Conservation (phyloP, 2,329 filamentous ascomycete genomes). For the Xylariaceae sp. region DNA sequence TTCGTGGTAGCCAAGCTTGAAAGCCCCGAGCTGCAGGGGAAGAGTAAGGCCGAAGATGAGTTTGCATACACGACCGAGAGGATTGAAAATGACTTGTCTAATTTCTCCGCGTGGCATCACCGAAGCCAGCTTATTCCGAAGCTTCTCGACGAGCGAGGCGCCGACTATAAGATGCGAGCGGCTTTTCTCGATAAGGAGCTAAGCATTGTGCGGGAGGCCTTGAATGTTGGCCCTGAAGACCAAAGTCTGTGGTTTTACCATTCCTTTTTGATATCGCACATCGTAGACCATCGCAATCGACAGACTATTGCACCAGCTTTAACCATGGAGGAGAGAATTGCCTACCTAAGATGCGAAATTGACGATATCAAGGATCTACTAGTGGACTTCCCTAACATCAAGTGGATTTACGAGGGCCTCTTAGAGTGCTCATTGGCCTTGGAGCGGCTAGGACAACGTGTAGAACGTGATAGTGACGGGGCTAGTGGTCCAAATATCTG, state of each 20-base stretch:
- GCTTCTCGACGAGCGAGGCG: constrained; percentile 73
- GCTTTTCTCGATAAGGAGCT: constrained; percentile 81
- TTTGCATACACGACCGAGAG: constrained; percentile 91
- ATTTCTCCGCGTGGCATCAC: constrained; percentile 97
- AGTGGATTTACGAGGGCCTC: constrained; percentile 90
- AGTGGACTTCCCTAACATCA: constrained; percentile 61
- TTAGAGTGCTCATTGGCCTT: constrained; percentile 73
- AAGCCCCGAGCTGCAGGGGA: constrained; percentile 55
- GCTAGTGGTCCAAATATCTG: too few relatives aligned
- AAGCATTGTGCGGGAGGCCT: constrained; percentile 73
- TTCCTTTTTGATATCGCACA: constrained; percentile 79
- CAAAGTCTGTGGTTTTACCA: constrained; percentile 98
- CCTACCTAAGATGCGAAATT: constrained; percentile 74
- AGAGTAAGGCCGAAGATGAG: constrained; percentile 77
- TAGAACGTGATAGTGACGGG: too few relatives aligned
- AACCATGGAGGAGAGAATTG: constrained; percentile 63
- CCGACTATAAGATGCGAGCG: constrained; percentile 67
- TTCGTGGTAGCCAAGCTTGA: constrained; percentile 80
- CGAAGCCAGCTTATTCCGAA: constrained; percentile 82
- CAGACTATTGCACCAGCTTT: constrained; percentile 71
- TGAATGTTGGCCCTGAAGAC: constrained; percentile 91
- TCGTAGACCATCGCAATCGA: constrained; percentile 56
- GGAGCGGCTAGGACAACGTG: too few relatives aligned
- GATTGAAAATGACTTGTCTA: constrained; percentile 84
- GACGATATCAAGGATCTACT: constrained; percentile 73